These are phyloP conservation scores for Xylaria arbuscula DNA, from an alignment of 2,329 filamentous ascomycete species.

Conservation along the genomic window DNA sequence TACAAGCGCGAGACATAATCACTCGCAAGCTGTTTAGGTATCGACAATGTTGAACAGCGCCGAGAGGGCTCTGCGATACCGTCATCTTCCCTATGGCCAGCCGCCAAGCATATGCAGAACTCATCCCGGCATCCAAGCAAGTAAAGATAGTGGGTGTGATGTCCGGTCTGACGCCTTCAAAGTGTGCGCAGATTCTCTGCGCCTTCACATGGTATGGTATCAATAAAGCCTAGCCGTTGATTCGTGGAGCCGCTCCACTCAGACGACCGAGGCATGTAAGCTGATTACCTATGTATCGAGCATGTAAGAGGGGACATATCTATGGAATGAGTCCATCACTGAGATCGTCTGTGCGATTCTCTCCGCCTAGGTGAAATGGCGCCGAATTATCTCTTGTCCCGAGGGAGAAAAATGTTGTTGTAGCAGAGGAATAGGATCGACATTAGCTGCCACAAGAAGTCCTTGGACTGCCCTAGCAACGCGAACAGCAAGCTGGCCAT, in stretches of 20 bases:
- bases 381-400: slow-evolving; percentile 81
- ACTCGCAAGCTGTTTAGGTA: slow-evolving; percentile 6
- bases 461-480: slow-evolving; percentile 83
- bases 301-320: not conserved
- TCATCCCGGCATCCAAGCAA: slow-evolving; percentile 14
- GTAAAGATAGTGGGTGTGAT: slow-evolving; percentile 17
- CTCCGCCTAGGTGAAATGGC: slow-evolving; percentile 73
- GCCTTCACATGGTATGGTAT: slow-evolving; percentile 28
- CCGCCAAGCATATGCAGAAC: slow-evolving; percentile 18
- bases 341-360: slow-evolving; percentile 13
- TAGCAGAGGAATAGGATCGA: slow-evolving; percentile 81
- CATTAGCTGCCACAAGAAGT: slow-evolving; percentile 76
- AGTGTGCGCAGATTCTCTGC: slow-evolving; percentile 8
- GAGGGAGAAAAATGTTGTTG: slow-evolving; percentile 77
- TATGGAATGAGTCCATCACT: slow-evolving; percentile 3
- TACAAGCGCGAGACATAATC: slow-evolving; percentile 14
- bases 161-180: not conserved
- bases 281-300: slow-evolving; percentile 16
- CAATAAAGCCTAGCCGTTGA: slow-evolving; percentile 23
- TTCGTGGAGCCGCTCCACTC: slow-evolving; percentile 11
- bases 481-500: slow-evolving; percentile 81
- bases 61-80: slow-evolving; percentile 11
- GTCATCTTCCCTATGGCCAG: slow-evolving; percentile 3
- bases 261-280: slow-evolving; percentile 8
- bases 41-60: slow-evolving; percentile 8